A percentile compares a stretch with the other conserved stretches of the same genome.
phyloP scores from a whole-genome alignment of 148 eudicot species.

The Vaccinium corymbosum region DNA sequence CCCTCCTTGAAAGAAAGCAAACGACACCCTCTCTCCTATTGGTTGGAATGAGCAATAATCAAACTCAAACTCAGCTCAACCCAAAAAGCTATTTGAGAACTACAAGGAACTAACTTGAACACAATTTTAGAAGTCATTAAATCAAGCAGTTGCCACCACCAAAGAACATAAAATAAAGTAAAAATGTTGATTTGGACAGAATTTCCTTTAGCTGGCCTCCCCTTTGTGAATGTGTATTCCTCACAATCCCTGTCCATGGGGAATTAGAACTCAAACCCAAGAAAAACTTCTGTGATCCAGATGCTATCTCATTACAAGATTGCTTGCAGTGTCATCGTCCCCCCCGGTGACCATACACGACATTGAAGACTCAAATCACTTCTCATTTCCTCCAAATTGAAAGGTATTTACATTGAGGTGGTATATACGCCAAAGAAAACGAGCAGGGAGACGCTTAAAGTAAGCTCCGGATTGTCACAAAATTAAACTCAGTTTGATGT shows the following conservation, averaged over 20 bases:
- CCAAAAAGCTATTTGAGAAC: not conserved
- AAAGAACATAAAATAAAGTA: too few species aligned
- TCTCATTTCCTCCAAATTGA: constrained; percentile 6
- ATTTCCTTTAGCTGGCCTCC: not conserved
- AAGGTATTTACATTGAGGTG: not conserved
- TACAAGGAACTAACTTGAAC: not conserved
- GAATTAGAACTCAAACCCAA: not conserved
- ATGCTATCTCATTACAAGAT: not conserved
- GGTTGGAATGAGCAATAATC: not conserved
- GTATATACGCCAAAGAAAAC: not conserved
- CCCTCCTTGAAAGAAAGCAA: too few species aligned
- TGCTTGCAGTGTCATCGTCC: not conserved
- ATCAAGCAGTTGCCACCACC: not conserved
- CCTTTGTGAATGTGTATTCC: not conserved
- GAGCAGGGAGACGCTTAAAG: not conserved
- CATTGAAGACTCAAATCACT: not conserved
- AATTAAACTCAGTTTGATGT: not conserved
- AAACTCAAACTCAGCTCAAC: not conserved
- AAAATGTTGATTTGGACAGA: not conserved
- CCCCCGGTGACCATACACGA: not conserved
- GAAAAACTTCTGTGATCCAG: not conserved
- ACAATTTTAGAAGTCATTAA: not conserved
- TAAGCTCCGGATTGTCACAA: not conserved
- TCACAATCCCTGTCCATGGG: too few species aligned
- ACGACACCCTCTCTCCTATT: too few species aligned